Conservation (phyloP, 2,329 filamentous ascomycete species). For the Pseudopithomyces maydicus region DNA sequence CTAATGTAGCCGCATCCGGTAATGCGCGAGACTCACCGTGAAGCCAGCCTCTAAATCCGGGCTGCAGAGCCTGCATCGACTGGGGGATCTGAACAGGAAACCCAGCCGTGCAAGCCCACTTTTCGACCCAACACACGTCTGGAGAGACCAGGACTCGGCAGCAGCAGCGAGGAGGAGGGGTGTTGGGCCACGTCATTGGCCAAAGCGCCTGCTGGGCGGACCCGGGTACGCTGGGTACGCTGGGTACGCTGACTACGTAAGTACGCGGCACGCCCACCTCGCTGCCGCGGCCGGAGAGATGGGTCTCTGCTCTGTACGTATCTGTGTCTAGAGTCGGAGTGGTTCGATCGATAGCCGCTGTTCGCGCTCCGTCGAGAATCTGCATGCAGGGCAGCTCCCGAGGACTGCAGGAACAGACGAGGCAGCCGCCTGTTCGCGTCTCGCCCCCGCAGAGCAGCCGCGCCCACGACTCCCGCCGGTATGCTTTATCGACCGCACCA, state of each 20-base stretch:
- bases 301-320: too few species aligned
- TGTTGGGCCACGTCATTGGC: neutral
- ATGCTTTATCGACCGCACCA: neutral
- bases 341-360: slow-evolving; percentile 4
- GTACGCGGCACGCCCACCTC: too few species aligned
- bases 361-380: slow-evolving; percentile 4
- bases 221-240: slow-evolving; percentile 8
- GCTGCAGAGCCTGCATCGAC: neutral
- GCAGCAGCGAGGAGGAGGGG: neutral
- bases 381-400: slow-evolving; percentile 23
- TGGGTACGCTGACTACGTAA: too few species aligned
- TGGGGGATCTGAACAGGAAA: neutral
- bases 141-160: neutral
- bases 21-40: neutral
- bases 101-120: neutral
- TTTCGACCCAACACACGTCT: neutral
- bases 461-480: neutral
- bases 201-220: neutral
- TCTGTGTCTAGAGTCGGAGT: slow-evolving; percentile 15
- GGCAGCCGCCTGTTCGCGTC: slow-evolving; percentile 1
- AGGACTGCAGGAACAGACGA: slow-evolving; percentile 15
- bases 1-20: neutral
- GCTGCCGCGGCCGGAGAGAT: too few species aligned
- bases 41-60: neutral
- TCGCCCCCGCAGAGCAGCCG: neutral